Percentiles rank a stretch among this genome's conserved stretches.
Conservation (phyloP, 23 red algal genomes). For the Chondrus crispus region DNA sequence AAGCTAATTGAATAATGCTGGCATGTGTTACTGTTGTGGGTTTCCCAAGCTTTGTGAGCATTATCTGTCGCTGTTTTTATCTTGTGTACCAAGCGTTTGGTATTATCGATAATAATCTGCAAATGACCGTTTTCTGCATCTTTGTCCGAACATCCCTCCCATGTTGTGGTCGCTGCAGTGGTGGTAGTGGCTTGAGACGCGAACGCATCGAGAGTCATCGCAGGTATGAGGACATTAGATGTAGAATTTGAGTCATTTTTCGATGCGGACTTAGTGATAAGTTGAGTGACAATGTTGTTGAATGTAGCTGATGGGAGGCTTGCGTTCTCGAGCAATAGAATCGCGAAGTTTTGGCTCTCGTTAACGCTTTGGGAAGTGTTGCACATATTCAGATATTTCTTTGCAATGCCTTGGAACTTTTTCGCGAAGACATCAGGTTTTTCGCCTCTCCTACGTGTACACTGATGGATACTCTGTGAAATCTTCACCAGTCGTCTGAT, state of each 20-base stretch:
- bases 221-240: neutral
- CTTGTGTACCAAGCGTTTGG: neutral
- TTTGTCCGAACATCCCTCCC: neutral
- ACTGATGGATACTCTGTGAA: neutral
- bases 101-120: neutral
- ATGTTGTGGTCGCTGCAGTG: neutral
- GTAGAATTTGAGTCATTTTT: neutral
- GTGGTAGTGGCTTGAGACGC: no score
- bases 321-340: neutral
- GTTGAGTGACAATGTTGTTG: neutral
- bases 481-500: neutral
- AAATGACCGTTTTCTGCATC: neutral
- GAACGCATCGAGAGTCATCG: neutral
- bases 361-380: neutral
- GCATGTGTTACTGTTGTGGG: neutral
- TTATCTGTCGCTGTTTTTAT: neutral
- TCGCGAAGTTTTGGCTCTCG: slow-evolving; percentile 21
- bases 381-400: slow-evolving; percentile 15
- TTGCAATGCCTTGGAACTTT: neutral
- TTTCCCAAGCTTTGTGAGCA: no score
- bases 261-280: neutral
- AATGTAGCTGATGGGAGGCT: neutral
- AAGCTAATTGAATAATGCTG: neutral
- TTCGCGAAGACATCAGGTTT: neutral
- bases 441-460: neutral